Conservation (phyloP, 495 filamentous ascomycete genomes). For the Articulospora tetracladia region DNA sequence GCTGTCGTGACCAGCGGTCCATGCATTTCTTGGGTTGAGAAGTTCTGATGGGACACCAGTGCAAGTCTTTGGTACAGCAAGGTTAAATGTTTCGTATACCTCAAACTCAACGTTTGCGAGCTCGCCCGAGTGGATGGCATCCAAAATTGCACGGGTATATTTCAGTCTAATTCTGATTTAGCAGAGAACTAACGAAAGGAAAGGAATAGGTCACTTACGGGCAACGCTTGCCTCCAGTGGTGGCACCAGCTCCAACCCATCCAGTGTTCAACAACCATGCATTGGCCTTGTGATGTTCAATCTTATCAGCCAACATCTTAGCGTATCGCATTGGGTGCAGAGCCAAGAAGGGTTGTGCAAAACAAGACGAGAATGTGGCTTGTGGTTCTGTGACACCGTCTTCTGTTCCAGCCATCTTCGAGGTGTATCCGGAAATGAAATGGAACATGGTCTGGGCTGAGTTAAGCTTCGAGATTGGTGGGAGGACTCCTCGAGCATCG, state of each 20-base stretch:
- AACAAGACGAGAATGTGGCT: conserved; percentile 99
- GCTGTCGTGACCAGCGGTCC: conserved; percentile 71
- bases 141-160: conserved; percentile 97
- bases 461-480: conserved; percentile 96
- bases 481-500: conserved; percentile 94
- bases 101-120: conserved; percentile 90
- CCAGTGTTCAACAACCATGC: conserved; percentile 99
- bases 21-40: conserved; percentile 89
- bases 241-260: conserved; percentile 95
- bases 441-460: conserved; percentile 99
- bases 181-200: conserved; percentile 1
- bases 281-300: conserved; percentile 89
- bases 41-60: conserved; percentile 83
- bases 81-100: conserved; percentile 94
- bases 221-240: conserved; percentile 95
- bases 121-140: conserved; percentile 95
- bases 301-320: conserved; percentile 97
- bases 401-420: conserved; percentile 99
- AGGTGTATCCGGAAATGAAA: conserved; percentile 99
- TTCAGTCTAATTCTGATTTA: conserved; percentile 53
- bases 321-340: conserved; percentile 99
- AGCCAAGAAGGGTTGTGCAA: conserved; percentile 97
- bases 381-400: conserved; percentile 94
- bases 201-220: conserved; percentile 39
- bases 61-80: conserved; percentile 84